Conservation (phyloP, 352 stramenopile genomes). For the Peronospora destructor region DNA sequence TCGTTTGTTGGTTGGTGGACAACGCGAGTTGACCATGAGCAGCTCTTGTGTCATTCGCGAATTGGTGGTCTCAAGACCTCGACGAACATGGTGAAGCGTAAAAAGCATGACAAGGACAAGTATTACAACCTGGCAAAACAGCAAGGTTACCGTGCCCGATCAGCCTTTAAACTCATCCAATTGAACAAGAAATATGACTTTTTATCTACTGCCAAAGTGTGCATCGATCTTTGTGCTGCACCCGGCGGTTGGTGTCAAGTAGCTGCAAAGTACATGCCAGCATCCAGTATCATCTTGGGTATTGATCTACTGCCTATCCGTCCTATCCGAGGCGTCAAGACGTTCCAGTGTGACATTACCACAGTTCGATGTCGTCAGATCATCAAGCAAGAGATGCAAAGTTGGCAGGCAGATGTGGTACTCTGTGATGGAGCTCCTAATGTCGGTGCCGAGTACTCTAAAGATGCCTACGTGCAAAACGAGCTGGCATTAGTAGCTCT, state of each 20-base stretch:
- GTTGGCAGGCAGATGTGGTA: conserved; percentile 94
- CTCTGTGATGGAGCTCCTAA: conserved; percentile 99
- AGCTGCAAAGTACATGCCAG: conserved; percentile 85
- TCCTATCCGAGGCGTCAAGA: conserved; percentile 94
- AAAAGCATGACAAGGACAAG: conserved; percentile 99
- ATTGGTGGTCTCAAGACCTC: conserved; percentile 13
- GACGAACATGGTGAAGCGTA: conserved; percentile 87
- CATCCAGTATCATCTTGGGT: conserved; percentile 94
- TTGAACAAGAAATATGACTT: conserved; percentile 99
- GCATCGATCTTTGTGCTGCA: conserved; percentile 98
- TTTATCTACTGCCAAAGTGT: conserved; percentile 92
- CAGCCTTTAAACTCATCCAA: conserved; percentile 99
- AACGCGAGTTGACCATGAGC: neutral
- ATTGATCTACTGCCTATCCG: conserved; percentile 99
- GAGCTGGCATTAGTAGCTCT: conserved; percentile 95
- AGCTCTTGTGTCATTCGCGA: conserved; percentile 18
- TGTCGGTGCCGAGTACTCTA: conserved; percentile 95
- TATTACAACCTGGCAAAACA: conserved; percentile 99
- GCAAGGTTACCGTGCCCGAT: conserved; percentile 97
- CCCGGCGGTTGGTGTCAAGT: conserved; percentile 98
- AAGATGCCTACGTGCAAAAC: conserved; percentile 99
- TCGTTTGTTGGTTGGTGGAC: conserved; percentile 24
- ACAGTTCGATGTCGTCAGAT: conserved; percentile 85
- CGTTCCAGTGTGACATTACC: conserved; percentile 95
- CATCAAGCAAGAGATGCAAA: conserved; percentile 90